Evolutionary conservation across 768 basidiomycete genomes (phyloP).

Genomic region (Lactarius akahatsu): DNA sequence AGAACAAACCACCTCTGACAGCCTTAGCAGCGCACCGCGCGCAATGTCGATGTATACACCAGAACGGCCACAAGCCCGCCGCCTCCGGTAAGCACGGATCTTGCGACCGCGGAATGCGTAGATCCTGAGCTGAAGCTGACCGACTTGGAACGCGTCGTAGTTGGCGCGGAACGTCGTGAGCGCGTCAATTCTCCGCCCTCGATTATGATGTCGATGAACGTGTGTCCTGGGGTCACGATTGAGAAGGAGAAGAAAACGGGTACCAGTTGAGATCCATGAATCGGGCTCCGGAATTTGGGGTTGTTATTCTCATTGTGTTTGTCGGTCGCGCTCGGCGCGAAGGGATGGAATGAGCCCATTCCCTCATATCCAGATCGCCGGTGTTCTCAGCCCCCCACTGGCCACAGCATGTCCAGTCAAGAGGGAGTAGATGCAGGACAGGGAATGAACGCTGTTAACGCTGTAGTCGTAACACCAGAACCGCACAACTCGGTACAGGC

Average conservation of each 20-base stretch:
- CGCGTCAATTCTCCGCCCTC: conserved; percentile 65
- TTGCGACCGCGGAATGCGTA: conserved; percentile 41
- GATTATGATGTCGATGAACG: conserved; percentile 67
- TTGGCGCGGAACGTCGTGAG: conserved; percentile 43
- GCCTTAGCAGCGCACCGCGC: conserved; percentile 38
- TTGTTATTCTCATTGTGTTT: conserved; percentile 44
- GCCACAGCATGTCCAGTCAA: too few species aligned
- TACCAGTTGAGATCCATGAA: conserved; percentile 60
- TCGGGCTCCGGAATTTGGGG: conserved; percentile 60
- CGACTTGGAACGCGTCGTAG: conserved; percentile 50
- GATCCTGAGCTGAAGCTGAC: conserved; percentile 69
- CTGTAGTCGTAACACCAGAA: conserved; percentile 45
- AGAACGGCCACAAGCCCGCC: conserved; percentile 68
- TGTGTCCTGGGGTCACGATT: conserved; percentile 45
- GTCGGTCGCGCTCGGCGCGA: conserved; percentile 41
- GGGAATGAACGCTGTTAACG: conserved; percentile 35
- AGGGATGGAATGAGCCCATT: conserved; percentile 44
- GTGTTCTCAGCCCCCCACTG: conserved; percentile 10
- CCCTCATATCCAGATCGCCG: conserved; percentile 38
- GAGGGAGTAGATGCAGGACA: background rate
- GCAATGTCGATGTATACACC: conserved; percentile 48
- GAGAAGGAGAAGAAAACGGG: background rate
- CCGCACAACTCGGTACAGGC: conserved; percentile 33
- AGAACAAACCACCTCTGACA: conserved; percentile 35
- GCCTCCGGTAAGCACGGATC: conserved; percentile 45